Evolutionary conservation across 192 early-diverging fungal genomes (phyloP).

Genomic region (Rhizophagus clarus): DNA sequence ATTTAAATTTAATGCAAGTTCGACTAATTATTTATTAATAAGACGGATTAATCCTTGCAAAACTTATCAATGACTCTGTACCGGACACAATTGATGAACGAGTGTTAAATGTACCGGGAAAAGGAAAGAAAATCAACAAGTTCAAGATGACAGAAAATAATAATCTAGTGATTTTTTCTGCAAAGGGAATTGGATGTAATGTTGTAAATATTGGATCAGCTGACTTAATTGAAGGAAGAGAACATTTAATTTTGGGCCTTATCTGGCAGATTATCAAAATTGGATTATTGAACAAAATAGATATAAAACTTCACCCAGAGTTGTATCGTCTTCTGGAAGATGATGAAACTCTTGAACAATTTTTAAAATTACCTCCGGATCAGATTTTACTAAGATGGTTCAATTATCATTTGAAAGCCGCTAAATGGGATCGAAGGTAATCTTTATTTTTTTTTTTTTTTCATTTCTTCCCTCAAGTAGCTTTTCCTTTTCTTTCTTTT

Average conservation of each 20-base stretch:
- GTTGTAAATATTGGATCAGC: slow-evolving; percentile 98
- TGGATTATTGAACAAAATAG: slow-evolving; percentile 93
- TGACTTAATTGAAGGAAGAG: slow-evolving; percentile 95
- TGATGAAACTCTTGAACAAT: slow-evolving; percentile 92
- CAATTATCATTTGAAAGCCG: slow-evolving; percentile 97
- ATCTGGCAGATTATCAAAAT: slow-evolving; percentile 99
- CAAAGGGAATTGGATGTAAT: slow-evolving; percentile 98
- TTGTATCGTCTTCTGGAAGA: slow-evolving; percentile 92
- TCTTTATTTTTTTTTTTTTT: slow-evolving; percentile 18
- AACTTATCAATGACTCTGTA: slow-evolving; percentile 97
- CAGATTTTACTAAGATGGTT: slow-evolving; percentile 98
- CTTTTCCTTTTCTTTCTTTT: background rate
- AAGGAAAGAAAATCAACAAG: slow-evolving; percentile 82
- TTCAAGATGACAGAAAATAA: slow-evolving; percentile 99
- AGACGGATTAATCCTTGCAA: slow-evolving; percentile 92
- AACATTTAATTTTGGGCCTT: slow-evolving; percentile 95
- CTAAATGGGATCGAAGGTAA: slow-evolving; percentile 78
- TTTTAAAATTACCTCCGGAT: slow-evolving; percentile 92
- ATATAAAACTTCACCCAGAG: slow-evolving; percentile 98
- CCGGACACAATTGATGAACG: slow-evolving; percentile 99
- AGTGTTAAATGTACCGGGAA: slow-evolving; percentile 75
- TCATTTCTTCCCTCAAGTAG: no score
- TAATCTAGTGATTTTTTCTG: slow-evolving; percentile 98
- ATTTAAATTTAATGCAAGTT: background rate
- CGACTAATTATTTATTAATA: background rate